These are phyloP conservation scores for Microascus cirrosus DNA, from an alignment of 2,329 filamentous ascomycete species.

Conservation along the genomic window DNA sequence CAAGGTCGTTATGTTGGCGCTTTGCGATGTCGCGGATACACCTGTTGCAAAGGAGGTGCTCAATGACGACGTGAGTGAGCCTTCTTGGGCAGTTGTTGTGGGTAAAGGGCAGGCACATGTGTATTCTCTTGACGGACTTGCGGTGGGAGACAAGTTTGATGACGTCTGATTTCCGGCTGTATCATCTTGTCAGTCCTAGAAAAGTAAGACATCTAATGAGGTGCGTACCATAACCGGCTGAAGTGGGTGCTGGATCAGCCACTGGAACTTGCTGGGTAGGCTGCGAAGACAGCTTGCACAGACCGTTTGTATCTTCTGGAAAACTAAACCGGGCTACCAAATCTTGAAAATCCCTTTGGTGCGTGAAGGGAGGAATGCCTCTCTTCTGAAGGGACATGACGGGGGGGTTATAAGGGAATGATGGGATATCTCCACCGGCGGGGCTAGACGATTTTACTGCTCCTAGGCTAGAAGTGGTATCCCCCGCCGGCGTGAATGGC, in stretches of 20 bases:
- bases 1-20: neutral
- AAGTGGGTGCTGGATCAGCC: neutral
- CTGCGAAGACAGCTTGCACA: neutral
- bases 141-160: neutral
- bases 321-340: neutral
- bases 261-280: neutral
- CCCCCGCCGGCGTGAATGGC: too few relatives aligned
- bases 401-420: neutral
- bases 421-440: neutral
- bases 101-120: neutral
- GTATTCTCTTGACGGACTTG: neutral
- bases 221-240: neutral
- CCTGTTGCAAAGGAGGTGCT: neutral
- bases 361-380: neutral
- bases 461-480: too few relatives aligned
- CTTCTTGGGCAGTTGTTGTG: neutral
- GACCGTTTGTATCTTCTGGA: neutral
- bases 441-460: too few relatives aligned
- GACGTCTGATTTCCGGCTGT: neutral
- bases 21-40: neutral
- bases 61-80: neutral
- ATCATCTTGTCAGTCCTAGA: neutral
- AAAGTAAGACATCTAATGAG: neutral
- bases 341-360: neutral
- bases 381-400: neutral